A percentile compares a stretch with the other conserved stretches of the same genome.
These are phyloP conservation scores for Trichoderma sp. DNA, from an alignment of 2,329 filamentous ascomycete genomes.

Conservation along the genomic window DNA sequence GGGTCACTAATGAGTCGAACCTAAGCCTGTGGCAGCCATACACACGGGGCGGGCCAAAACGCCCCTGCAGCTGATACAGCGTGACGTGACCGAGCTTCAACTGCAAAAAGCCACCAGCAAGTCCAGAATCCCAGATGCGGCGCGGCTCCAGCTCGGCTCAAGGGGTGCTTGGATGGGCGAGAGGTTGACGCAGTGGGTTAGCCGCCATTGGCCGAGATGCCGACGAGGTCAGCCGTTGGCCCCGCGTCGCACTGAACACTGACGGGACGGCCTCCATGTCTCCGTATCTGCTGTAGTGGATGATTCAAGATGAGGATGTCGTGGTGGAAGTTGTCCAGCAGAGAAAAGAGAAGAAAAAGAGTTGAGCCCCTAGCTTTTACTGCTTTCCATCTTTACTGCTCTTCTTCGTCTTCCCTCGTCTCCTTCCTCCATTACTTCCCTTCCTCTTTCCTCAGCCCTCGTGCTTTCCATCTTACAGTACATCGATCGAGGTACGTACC, in stretches of 20 bases:
- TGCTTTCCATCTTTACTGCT: neutral
- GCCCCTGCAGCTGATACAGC: constrained; percentile 8
- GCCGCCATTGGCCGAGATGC: constrained; percentile 51
- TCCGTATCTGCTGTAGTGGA: neutral
- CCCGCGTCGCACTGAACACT: constrained; percentile 15
- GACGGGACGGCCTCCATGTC: constrained; percentile 17
- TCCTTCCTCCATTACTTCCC: neutral
- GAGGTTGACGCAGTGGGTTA: constrained; percentile 29
- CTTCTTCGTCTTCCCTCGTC: neutral
- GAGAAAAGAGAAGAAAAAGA: neutral
- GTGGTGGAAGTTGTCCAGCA: neutral
- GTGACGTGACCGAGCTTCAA: constrained; percentile 26
- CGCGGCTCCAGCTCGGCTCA: constrained; percentile 31
- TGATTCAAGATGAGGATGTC: neutral
- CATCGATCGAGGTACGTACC: neutral
- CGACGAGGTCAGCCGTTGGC: constrained; percentile 24
- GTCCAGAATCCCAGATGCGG: constrained; percentile 6
- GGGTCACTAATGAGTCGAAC: neutral
- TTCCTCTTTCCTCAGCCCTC: neutral
- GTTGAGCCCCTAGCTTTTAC: neutral
- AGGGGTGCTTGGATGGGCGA: constrained; percentile 23
- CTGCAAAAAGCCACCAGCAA: constrained; percentile 1
- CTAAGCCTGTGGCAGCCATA: neutral
- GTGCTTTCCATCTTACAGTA: constrained; percentile 1
- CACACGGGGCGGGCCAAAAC: neutral